These are phyloP conservation scores for Ustilago curta DNA, from an alignment of 1,284 basidiomycete genomes.

Conservation along the genomic window DNA sequence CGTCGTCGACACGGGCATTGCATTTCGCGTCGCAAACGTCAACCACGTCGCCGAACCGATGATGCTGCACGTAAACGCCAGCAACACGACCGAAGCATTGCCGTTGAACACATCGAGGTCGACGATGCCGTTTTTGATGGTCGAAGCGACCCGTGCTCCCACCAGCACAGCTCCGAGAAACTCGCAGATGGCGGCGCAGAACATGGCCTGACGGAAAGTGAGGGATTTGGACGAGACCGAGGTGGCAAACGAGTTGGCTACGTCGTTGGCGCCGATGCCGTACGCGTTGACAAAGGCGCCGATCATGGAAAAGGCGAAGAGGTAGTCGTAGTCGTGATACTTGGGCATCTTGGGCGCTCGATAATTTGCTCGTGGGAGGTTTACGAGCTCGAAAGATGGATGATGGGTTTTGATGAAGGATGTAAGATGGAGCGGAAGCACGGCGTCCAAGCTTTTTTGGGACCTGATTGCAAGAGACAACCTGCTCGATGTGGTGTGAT, in stretches of 20 bases:
- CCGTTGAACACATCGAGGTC: constrained; percentile 39
- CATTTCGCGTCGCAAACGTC: constrained; percentile 43
- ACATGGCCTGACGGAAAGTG: constrained; percentile 46
- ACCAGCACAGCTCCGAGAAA: constrained; percentile 53
- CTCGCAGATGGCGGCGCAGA: constrained; percentile 45
- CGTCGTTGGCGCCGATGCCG: constrained; percentile 57
- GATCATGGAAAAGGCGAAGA: constrained; percentile 51
- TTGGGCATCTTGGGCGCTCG: constrained; percentile 27
- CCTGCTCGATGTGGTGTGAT: background rate
- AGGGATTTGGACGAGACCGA: constrained; percentile 49
- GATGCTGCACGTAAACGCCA: constrained; percentile 53
- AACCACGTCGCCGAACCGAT: constrained; percentile 49
- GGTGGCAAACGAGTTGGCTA: constrained; percentile 57
- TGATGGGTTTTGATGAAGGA: background rate
- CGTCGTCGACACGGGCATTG: constrained; percentile 54
- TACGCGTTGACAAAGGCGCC: constrained; percentile 45
- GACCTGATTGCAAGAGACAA: background rate
- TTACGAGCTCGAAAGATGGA: background rate
- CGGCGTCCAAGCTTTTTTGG: constrained; percentile 11
- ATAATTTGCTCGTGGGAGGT: background rate
- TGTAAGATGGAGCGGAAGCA: background rate
- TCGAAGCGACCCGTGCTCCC: constrained; percentile 47
- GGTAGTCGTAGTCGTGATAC: constrained; percentile 50
- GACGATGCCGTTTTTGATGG: constrained; percentile 56
- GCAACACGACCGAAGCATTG: constrained; percentile 37